phyloP scores from a whole-genome alignment of 257 asterid genomes.

The Solanum paucissectum region DNA sequence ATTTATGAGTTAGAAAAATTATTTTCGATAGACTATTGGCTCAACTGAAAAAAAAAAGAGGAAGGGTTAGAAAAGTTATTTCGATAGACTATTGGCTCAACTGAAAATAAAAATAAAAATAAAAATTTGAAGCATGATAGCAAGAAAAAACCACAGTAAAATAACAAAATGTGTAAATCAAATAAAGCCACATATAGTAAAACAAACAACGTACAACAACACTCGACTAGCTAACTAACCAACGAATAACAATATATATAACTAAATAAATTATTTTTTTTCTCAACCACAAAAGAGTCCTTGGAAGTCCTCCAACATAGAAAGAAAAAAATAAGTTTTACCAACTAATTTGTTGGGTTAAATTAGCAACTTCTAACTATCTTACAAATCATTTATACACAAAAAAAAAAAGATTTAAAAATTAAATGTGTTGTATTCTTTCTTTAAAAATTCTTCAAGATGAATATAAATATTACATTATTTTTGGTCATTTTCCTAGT shows the following conservation, averaged over 20 bases:
- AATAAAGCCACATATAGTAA: too few species aligned
- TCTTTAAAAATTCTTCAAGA: not conserved
- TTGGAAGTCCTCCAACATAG: constrained; percentile 17
- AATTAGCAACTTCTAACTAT: not conserved
- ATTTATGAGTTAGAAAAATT: too few species aligned
- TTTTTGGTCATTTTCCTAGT: constrained; percentile 8
- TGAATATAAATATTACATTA: constrained; percentile 2
- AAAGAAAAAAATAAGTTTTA: not conserved
- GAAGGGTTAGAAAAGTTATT: too few species aligned
- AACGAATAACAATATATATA: not conserved
- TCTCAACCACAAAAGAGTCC: constrained; percentile 1
- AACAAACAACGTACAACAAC: too few species aligned
- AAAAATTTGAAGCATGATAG: not conserved
- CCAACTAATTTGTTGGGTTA: not conserved
- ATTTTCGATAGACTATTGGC: too few species aligned
- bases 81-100: too few species aligned
- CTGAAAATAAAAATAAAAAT: not conserved
- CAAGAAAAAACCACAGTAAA: not conserved
- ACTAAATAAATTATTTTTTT: not conserved
- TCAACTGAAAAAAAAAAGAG: too few species aligned
- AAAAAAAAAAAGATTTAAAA: not conserved
- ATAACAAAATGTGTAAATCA: not conserved
- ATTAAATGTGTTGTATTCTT: not conserved
- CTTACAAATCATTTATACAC: not conserved
- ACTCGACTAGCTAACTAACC: not conserved